phyloP scores from a whole-genome alignment of 768 basidiomycete species.

The Mycena polygramma region DNA sequence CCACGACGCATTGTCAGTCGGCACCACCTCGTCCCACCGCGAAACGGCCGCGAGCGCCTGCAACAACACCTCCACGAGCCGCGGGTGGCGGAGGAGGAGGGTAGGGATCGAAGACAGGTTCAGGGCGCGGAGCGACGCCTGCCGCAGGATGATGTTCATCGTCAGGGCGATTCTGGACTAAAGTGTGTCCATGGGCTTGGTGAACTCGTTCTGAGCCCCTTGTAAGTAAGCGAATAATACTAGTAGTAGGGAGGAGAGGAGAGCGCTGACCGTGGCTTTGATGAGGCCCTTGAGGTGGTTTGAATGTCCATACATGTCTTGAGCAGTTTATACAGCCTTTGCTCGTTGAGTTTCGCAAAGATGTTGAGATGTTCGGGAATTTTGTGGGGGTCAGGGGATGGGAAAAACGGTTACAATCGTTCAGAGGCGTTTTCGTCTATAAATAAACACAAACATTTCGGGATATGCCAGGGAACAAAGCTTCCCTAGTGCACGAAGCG shows the following conservation, averaged over 20 bases:
- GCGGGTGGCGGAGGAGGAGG: constrained; percentile 74
- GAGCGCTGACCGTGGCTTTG: constrained; percentile 75
- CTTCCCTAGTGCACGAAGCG: constrained; percentile 80
- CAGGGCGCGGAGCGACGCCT: constrained; percentile 77
- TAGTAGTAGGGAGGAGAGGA: too few species aligned
- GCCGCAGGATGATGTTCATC: constrained; percentile 77
- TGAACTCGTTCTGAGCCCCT: constrained; percentile 76
- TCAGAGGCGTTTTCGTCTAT: constrained; percentile 74
- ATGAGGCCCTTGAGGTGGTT: constrained; percentile 81
- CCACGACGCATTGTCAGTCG: constrained; percentile 72
- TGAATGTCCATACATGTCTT: constrained; percentile 87
- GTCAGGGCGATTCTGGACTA: constrained; percentile 73
- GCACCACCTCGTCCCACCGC: constrained; percentile 67
- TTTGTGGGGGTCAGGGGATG: constrained; percentile 78
- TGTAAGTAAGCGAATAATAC: neutral
- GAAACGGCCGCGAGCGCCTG: constrained; percentile 82
- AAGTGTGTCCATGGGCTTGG: constrained; percentile 80
- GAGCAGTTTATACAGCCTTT: constrained; percentile 86
- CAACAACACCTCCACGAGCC: constrained; percentile 74
- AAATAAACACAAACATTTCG: constrained; percentile 84
- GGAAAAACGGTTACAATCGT: constrained; percentile 28
- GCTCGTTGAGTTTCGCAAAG: constrained; percentile 92
- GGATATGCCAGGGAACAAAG: constrained; percentile 87
- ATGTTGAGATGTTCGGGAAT: constrained; percentile 81
- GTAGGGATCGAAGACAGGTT: constrained; percentile 90